Percentiles rank a stretch among this genome's conserved stretches.
Conservation (phyloP, 768 basidiomycete genomes). For the Sporobolomyces pararoseus region DNA sequence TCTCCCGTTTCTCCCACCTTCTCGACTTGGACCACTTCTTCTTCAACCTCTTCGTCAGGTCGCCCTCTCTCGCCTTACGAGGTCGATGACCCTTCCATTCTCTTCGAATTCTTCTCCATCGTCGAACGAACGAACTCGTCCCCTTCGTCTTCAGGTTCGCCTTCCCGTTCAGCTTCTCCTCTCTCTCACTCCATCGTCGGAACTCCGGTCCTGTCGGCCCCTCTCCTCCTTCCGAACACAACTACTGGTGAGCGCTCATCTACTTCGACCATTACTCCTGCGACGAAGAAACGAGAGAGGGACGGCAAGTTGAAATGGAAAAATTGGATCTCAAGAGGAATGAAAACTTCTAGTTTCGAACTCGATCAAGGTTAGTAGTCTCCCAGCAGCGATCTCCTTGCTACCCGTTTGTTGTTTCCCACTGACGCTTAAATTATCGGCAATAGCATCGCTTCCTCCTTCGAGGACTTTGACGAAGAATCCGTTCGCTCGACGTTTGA, state of each 20-base stretch:
- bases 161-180: too few relatives aligned
- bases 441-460: neutral
- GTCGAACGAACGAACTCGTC: neutral
- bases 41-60: neutral
- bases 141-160: neutral
- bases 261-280: too few relatives aligned
- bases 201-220: too few relatives aligned
- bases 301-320: neutral
- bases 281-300: neutral
- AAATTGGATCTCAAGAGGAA: neutral
- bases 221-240: too few relatives aligned
- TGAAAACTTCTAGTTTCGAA: too few relatives aligned
- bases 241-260: too few relatives aligned
- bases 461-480: constrained; percentile 5
- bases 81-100: neutral
- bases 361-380: neutral
- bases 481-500: neutral
- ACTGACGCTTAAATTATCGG: too few relatives aligned
- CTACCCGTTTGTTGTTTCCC: too few relatives aligned
- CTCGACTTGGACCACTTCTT: neutral
- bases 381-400: too few relatives aligned
- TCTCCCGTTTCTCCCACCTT: neutral
- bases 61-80: neutral
- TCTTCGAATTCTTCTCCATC: constrained; percentile 8
- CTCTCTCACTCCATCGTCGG: too few relatives aligned